Evolutionary conservation across 139 green algal species (phyloP).

Genomic region (Eudorina sp.): DNA sequence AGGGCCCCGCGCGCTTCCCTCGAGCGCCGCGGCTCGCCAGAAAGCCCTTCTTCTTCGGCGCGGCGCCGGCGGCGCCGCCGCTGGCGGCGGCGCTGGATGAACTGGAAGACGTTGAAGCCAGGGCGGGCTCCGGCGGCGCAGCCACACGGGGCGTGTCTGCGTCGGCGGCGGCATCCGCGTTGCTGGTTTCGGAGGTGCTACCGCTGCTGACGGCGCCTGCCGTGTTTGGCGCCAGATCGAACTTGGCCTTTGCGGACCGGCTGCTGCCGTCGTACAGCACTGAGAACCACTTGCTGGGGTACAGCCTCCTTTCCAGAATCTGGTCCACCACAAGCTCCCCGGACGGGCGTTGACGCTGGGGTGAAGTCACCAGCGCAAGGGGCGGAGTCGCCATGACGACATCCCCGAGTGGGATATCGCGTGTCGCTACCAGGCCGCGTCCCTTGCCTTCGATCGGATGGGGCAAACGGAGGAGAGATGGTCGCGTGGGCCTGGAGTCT

Average conservation of each 20-base stretch:
- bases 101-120: slow-evolving; percentile 2
- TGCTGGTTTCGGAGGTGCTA: background rate
- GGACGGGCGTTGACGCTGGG: slow-evolving; percentile 25
- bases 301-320: slow-evolving; percentile 39
- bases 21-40: background rate
- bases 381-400: slow-evolving; percentile 45
- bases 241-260: background rate
- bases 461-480: no score
- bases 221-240: background rate
- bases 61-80: background rate
- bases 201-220: background rate
- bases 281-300: slow-evolving; percentile 40
- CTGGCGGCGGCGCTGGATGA: background rate
- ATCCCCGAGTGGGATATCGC: slow-evolving; percentile 22
- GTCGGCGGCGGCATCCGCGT: background rate
- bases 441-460: slow-evolving; percentile 38
- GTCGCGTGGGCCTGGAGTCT: no score
- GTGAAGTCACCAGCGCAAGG: slow-evolving; percentile 16
- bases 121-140: slow-evolving; percentile 15
- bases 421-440: slow-evolving; percentile 45
- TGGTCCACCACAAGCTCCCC: slow-evolving; percentile 50
- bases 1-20: background rate
- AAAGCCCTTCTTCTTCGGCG: slow-evolving; percentile 34
- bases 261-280: slow-evolving; percentile 18
- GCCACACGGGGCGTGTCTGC: background rate